These are phyloP conservation scores for Phytophthora rubi DNA, from an alignment of 352 stramenopile genomes.

Conservation along the genomic window DNA sequence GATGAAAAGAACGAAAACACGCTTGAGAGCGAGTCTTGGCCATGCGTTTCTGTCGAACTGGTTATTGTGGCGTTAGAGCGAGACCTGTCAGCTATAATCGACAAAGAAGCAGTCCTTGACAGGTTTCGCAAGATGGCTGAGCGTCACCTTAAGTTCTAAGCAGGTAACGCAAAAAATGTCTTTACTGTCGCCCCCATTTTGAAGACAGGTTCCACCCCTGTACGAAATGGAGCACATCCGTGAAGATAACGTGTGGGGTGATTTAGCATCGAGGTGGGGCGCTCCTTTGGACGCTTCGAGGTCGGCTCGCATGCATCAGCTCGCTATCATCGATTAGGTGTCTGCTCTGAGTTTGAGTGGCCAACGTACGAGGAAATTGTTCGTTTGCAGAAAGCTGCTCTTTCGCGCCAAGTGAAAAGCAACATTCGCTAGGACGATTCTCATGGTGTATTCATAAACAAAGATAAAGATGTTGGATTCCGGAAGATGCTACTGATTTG, in stretches of 20 bases:
- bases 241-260: neutral
- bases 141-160: no score
- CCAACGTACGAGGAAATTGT: neutral
- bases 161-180: no score
- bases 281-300: neutral
- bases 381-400: neutral
- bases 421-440: neutral
- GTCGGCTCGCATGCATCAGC: neutral
- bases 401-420: neutral
- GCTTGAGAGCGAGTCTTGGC: no score
- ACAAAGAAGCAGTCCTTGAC: no score
- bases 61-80: no score
- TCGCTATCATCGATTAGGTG: neutral
- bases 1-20: slow-evolving; percentile 17
- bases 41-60: no score
- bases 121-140: no score
- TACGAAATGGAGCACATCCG: no score
- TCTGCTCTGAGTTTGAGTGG: neutral
- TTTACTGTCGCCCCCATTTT: no score
- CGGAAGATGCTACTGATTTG: neutral
- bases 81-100: no score
- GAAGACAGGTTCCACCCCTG: no score
- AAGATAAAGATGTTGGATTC: neutral
- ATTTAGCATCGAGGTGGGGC: no score
- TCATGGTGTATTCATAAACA: neutral